phyloP scores from a whole-genome alignment of 805 yeast genomes.

The Maudiozyma bulderi region DNA sequence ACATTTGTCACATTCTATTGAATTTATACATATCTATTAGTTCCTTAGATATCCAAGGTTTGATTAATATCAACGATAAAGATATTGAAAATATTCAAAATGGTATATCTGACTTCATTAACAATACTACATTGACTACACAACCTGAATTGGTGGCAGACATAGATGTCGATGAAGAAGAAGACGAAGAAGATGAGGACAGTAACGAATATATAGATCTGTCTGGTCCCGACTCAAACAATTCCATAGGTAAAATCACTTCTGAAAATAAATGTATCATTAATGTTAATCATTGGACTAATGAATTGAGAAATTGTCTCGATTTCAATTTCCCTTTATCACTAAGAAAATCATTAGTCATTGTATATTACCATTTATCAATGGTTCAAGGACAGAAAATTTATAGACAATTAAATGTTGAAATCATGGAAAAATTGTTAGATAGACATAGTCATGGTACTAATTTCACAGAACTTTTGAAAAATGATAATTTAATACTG shows the following conservation, averaged over 20 bases:
- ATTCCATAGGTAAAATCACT: constrained; percentile 47
- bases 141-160: not conserved
- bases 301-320: constrained; percentile 70
- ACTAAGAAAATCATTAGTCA: constrained; percentile 50
- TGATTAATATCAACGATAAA: constrained; percentile 51
- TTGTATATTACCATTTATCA: constrained; percentile 62
- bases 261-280: constrained; percentile 63
- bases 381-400: constrained; percentile 64
- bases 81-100: constrained; percentile 41
- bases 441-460: constrained; percentile 26
- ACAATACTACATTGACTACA: not conserved
- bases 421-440: constrained; percentile 49
- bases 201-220: constrained; percentile 24
- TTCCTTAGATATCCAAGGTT: constrained; percentile 66
- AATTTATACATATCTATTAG: constrained; percentile 70
- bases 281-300: constrained; percentile 75
- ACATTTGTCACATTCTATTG: constrained; percentile 65
- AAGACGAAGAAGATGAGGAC: constrained; percentile 21
- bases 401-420: constrained; percentile 50
- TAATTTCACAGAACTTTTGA: constrained; percentile 26
- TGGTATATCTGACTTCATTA: constrained; percentile 15
- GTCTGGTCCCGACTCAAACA: constrained; percentile 29
- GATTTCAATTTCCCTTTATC: constrained; percentile 66
- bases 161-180: constrained; percentile 27
- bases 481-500: constrained; percentile 23